phyloP scores from a whole-genome alignment of 2,329 filamentous ascomycete species.

The Aspergillus sp. region DNA sequence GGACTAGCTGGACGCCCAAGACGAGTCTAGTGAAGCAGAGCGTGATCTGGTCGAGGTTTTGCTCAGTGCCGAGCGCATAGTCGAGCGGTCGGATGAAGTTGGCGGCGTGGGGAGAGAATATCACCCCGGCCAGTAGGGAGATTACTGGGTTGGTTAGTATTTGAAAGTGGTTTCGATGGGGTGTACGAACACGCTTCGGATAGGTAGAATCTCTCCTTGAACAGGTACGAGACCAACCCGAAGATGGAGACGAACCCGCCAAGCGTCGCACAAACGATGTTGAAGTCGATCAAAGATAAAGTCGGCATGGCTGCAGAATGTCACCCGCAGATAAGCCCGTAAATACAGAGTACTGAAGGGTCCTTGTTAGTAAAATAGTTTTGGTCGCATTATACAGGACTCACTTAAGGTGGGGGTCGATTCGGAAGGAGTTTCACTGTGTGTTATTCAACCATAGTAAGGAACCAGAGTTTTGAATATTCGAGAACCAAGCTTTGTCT shows the following conservation, averaged over 20 bases:
- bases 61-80: conserved; percentile 62
- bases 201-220: conserved; percentile 87
- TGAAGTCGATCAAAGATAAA: conserved; percentile 72
- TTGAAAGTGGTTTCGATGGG: not conserved
- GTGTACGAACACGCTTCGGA: conserved; percentile 77
- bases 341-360: not conserved
- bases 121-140: conserved; percentile 73
- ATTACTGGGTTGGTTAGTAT: conserved; percentile 61
- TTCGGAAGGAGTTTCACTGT: conserved; percentile 10
- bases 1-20: conserved; percentile 83
- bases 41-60: conserved; percentile 69
- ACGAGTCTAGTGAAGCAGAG: conserved; percentile 84
- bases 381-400: not conserved
- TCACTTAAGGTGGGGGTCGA: not conserved
- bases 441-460: conserved; percentile 42
- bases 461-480: not conserved
- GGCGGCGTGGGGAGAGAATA: conserved; percentile 74
- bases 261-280: conserved; percentile 75
- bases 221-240: conserved; percentile 81
- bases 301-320: conserved; percentile 52
- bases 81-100: conserved; percentile 74
- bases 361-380: not conserved
- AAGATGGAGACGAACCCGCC: conserved; percentile 91
- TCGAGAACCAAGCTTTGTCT: conserved; percentile 6
- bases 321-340: not conserved